Conservation (phyloP, 148 eudicot species). For the Polygonum aviculare region DNA sequence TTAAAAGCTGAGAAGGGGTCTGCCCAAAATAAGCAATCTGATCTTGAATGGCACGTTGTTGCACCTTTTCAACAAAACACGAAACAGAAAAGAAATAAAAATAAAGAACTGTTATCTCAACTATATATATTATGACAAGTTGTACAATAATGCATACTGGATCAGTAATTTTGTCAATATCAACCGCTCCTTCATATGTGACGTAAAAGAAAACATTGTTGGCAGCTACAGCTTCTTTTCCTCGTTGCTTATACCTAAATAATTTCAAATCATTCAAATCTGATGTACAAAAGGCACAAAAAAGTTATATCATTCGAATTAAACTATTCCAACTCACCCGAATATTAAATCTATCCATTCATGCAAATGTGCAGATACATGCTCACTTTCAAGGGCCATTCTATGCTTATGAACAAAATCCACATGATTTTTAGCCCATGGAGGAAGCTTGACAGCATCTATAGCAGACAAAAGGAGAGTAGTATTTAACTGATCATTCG, state of each 20-base stretch:
- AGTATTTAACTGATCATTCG: background rate
- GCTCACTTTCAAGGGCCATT: constrained; percentile 97
- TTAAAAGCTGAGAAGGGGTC: constrained; percentile 95
- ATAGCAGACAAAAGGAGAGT: constrained; percentile 8
- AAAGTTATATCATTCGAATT: background rate
- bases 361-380: constrained; percentile 94
- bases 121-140: background rate
- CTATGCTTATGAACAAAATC: constrained; percentile 92
- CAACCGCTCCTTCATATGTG: constrained; percentile 88
- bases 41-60: constrained; percentile 93
- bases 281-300: background rate
- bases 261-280: constrained; percentile 13
- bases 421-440: constrained; percentile 87
- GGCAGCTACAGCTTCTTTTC: constrained; percentile 86
- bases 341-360: constrained; percentile 99
- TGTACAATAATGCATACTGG: constrained; percentile 50
- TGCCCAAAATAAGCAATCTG: constrained; percentile 99
- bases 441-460: constrained; percentile 86
- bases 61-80: constrained; percentile 45
- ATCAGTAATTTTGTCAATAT: constrained; percentile 81
- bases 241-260: constrained; percentile 89
- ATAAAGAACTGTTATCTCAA: background rate
- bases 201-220: constrained; percentile 91
- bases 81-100: constrained; percentile 4
- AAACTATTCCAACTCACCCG: constrained; percentile 46